Conservation (phyloP, 768 basidiomycete genomes). For the Lactarius quietus region DNA sequence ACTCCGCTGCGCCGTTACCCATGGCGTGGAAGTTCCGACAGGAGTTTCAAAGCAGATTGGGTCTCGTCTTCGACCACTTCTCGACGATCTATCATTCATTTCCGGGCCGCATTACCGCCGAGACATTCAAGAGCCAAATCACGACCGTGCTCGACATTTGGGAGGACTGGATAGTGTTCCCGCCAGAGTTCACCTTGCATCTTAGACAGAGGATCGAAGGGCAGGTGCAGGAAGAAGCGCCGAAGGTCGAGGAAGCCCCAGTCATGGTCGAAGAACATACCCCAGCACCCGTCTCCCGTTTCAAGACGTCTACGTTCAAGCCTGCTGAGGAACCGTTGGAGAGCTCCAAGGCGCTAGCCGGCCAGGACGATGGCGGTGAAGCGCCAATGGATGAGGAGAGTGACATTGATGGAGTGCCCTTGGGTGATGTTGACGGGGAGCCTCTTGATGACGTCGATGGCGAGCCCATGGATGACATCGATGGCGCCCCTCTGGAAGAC, state of each 20-base stretch:
- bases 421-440: slow-evolving; percentile 45
- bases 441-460: slow-evolving; percentile 38
- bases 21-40: slow-evolving; percentile 98
- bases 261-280: slow-evolving; percentile 34
- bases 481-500: slow-evolving; percentile 26
- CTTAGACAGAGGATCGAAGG: slow-evolving; percentile 77
- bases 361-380: slow-evolving; percentile 38
- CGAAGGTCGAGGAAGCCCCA: slow-evolving; percentile 22
- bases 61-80: slow-evolving; percentile 94
- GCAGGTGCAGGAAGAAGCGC: slow-evolving; percentile 32
- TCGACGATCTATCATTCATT: slow-evolving; percentile 94
- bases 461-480: slow-evolving; percentile 33
- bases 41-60: slow-evolving; percentile 87
- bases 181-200: slow-evolving; percentile 77
- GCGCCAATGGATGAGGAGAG: slow-evolving; percentile 42
- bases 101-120: slow-evolving; percentile 93
- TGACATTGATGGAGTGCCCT: slow-evolving; percentile 51
- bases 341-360: slow-evolving; percentile 27
- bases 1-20: slow-evolving; percentile 88
- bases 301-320: slow-evolving; percentile 77
- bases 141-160: slow-evolving; percentile 87
- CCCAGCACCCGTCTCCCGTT: slow-evolving; percentile 46
- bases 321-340: slow-evolving; percentile 49
- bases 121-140: slow-evolving; percentile 93
- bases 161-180: slow-evolving; percentile 98